Percentiles rank a stretch among this genome's conserved stretches.
Conservation (phyloP, 306 rosid genomes). For the Cajanus cajan region DNA sequence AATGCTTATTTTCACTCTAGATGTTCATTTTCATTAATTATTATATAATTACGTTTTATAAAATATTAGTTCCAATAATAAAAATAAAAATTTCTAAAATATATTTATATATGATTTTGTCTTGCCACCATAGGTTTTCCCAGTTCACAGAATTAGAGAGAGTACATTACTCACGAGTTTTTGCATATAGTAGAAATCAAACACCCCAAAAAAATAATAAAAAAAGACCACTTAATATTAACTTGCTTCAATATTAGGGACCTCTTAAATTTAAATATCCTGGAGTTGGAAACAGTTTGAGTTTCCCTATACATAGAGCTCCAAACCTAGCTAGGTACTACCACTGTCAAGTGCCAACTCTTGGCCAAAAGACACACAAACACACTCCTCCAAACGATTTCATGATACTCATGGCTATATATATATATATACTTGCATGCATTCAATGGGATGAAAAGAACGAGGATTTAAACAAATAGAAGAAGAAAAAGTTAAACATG, state of each 20-base stretch:
- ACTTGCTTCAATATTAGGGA: not conserved
- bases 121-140: too few relatives aligned
- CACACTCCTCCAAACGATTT: not conserved
- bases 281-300: not conserved
- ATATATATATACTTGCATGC: not conserved
- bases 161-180: too few relatives aligned
- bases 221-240: too few relatives aligned
- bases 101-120: too few relatives aligned
- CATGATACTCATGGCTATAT: not conserved
- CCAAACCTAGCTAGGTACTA: not conserved
- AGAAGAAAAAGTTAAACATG: not conserved
- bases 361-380: not conserved
- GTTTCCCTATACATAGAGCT: not conserved
- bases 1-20: not conserved
- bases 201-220: too few relatives aligned
- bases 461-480: not conserved
- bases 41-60: too few relatives aligned
- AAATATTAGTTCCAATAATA: too few relatives aligned
- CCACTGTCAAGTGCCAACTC: not conserved
- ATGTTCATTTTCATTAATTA: not conserved
- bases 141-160: too few relatives aligned
- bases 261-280: not conserved
- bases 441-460: not conserved
- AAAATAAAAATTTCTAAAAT: not conserved
- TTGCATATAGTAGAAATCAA: too few relatives aligned